Percentiles rank a stretch among this genome's conserved stretches.
These are phyloP conservation scores for Cyberlindnera xylosilytica DNA, from an alignment of 805 yeast species.

Conservation along the genomic window DNA sequence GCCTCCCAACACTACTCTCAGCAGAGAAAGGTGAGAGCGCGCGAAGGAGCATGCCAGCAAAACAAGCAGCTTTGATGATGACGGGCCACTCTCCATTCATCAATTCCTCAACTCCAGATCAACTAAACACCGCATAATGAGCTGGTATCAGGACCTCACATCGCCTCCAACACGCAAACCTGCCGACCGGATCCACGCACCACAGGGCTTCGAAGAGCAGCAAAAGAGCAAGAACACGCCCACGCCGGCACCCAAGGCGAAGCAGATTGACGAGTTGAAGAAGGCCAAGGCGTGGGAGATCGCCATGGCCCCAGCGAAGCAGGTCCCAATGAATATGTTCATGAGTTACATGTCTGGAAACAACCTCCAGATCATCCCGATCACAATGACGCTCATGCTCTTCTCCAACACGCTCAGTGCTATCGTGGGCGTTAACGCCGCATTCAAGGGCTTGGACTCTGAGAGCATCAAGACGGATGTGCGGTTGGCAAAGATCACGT, in stretches of 20 bases:
- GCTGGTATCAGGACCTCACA: conserved; percentile 12
- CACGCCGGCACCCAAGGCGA: conserved; percentile 2
- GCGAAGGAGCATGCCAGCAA: too few species aligned
- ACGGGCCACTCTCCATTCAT: too few species aligned
- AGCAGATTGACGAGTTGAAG: conserved; percentile 16
- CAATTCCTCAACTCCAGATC: too few species aligned
- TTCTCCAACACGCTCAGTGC: conserved; percentile 77
- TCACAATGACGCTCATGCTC: conserved; percentile 84
- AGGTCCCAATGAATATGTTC: conserved; percentile 83
- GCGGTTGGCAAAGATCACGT: conserved; percentile 29
- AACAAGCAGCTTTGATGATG: too few species aligned
- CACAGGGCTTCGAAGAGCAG: conserved; percentile 14
- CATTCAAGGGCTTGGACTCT: conserved; percentile 49
- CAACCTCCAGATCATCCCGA: conserved; percentile 84
- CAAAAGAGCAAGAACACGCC: conserved; percentile 3
- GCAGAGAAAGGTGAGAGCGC: too few species aligned
- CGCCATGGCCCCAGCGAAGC: conserved; percentile 78
- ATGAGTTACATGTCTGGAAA: conserved; percentile 95
- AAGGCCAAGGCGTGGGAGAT: conserved; percentile 74
- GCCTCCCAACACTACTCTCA: too few species aligned
- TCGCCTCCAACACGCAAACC: conserved; percentile 4
- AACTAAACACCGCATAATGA: conserved; percentile 1
- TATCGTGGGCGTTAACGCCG: conserved; percentile 50
- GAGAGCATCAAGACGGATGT: conserved; percentile 34
- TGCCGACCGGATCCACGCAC: conserved; percentile 5